phyloP scores from a whole-genome alignment of 768 basidiomycete species.

The Mycena epipterygia region DNA sequence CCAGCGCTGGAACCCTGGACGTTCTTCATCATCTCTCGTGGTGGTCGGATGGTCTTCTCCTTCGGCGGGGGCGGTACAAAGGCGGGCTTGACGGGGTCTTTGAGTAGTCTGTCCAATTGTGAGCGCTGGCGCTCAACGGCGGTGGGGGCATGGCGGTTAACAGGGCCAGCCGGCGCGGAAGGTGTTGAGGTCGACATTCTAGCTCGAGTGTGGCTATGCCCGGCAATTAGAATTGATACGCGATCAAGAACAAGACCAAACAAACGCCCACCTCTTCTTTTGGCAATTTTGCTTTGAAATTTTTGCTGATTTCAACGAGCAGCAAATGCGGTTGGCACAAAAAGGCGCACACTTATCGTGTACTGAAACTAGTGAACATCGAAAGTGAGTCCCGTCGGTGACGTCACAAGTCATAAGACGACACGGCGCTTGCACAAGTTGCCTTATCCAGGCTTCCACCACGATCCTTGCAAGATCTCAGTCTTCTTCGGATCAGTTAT shows the following conservation, averaged over 20 bases:
- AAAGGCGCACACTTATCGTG: no score
- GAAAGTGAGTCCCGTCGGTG: background rate
- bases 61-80: conserved; percentile 85
- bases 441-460: no score
- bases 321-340: no score
- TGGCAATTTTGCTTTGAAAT: no score
- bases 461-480: no score
- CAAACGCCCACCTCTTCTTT: background rate
- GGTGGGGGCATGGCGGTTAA: conserved; percentile 64
- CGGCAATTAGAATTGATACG: background rate
- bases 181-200: conserved; percentile 15
- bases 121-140: conserved; percentile 66
- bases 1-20: conserved; percentile 98
- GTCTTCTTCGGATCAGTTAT: background rate
- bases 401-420: background rate
- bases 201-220: background rate
- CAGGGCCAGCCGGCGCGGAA: conserved; percentile 45
- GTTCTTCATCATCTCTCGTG: conserved; percentile 99
- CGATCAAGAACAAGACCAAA: conserved; percentile 1
- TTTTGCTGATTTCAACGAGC: no score
- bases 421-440: background rate
- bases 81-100: conserved; percentile 88
- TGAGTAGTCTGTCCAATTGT: conserved; percentile 90
- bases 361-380: background rate
- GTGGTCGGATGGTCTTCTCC: conserved; percentile 83